phyloP scores from a whole-genome alignment of 768 basidiomycete species.

The Collybia sp. region DNA sequence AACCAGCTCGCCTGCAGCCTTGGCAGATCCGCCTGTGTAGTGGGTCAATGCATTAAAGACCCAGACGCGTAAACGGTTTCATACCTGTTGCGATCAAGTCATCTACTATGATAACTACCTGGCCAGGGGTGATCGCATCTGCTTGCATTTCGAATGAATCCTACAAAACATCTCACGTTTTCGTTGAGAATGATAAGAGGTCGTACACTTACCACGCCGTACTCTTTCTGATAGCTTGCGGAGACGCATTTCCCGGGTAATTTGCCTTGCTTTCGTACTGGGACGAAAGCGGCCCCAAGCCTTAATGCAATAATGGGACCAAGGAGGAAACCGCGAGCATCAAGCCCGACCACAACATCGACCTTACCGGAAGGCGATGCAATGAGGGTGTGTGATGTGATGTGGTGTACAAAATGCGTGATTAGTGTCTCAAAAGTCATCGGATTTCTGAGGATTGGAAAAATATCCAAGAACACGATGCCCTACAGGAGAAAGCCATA shows the following conservation, averaged over 20 bases:
- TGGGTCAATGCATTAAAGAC: neutral
- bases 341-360: slow-evolving; percentile 92
- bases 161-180: slow-evolving; percentile 30
- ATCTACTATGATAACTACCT: slow-evolving; percentile 85
- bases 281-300: slow-evolving; percentile 91
- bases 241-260: slow-evolving; percentile 82
- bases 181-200: neutral
- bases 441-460: slow-evolving; percentile 87
- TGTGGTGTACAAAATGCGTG: slow-evolving; percentile 81
- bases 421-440: slow-evolving; percentile 86
- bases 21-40: slow-evolving; percentile 80
- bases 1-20: slow-evolving; percentile 88
- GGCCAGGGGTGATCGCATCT: slow-evolving; percentile 76
- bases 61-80: slow-evolving; percentile 7
- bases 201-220: slow-evolving; percentile 61
- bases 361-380: slow-evolving; percentile 59
- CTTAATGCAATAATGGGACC: slow-evolving; percentile 90
- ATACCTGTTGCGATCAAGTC: slow-evolving; percentile 94
- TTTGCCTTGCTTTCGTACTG: slow-evolving; percentile 92
- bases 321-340: slow-evolving; percentile 93
- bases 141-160: slow-evolving; percentile 97
- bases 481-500: slow-evolving; percentile 44
- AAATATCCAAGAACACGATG: slow-evolving; percentile 90
- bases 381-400: slow-evolving; percentile 74
- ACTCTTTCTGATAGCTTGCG: slow-evolving; percentile 87